Conservation (phyloP, 208 protist species). For the Leishmania guyanensis region DNA sequence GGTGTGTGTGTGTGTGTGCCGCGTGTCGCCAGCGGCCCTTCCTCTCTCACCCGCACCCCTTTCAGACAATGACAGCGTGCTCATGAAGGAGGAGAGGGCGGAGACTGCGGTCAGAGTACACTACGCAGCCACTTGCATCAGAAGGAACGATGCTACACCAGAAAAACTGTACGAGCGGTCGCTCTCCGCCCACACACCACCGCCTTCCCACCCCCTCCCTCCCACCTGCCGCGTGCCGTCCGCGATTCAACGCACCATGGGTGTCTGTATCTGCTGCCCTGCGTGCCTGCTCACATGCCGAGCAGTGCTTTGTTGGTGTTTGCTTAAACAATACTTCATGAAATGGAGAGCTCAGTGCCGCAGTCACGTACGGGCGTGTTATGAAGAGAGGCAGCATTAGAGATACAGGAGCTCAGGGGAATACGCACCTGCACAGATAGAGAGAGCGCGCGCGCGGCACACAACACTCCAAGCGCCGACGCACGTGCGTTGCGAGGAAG, state of each 20-base stretch:
- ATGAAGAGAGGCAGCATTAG: neutral
- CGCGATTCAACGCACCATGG: neutral
- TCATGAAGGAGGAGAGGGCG: neutral
- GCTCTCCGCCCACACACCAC: neutral
- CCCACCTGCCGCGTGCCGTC: no score
- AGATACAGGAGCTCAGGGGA: neutral
- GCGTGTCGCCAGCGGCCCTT: neutral
- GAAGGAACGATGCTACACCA: neutral
- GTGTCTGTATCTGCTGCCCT: neutral
- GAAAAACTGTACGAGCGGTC: neutral
- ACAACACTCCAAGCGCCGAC: neutral
- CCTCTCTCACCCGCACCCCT: neutral
- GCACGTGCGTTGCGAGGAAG: neutral
- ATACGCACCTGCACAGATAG: conserved; percentile 3
- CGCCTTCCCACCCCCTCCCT: no score
- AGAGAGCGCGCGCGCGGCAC: neutral
- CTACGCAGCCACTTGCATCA: neutral
- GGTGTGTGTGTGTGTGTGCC: neutral
- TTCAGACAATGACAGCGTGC: neutral
- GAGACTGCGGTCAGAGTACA: neutral
- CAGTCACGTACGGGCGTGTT: neutral
- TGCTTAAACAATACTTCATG: neutral
- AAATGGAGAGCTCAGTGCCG: neutral
- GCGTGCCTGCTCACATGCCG: neutral
- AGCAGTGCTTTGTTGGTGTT: neutral